A percentile compares a stretch with the other conserved stretches of the same genome.
Conservation (phyloP, 2,329 filamentous ascomycete genomes). For the Ophiostoma angusticollis region DNA sequence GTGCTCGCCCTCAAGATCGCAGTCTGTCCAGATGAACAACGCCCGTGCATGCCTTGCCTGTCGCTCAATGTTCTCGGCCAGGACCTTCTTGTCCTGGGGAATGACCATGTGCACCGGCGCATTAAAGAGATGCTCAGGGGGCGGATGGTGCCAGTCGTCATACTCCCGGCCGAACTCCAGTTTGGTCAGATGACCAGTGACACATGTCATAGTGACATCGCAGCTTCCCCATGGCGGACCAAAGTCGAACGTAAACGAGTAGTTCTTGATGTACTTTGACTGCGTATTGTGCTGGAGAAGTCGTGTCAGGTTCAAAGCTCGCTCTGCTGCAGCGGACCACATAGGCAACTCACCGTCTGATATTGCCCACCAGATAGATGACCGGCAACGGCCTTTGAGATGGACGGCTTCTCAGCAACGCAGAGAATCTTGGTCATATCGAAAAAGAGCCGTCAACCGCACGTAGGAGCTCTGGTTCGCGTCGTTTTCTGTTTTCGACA, state of each 20-base stretch:
- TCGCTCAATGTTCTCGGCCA: constrained; percentile 73
- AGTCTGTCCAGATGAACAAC: constrained; percentile 97
- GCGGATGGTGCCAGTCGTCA: constrained; percentile 69
- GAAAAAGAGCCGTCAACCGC: neutral
- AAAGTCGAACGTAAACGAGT: constrained; percentile 83
- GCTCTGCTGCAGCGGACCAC: too few species aligned
- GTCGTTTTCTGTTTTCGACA: too few species aligned
- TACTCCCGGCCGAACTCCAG: constrained; percentile 63
- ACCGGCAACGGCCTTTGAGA: constrained; percentile 83
- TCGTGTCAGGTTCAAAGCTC: too few species aligned
- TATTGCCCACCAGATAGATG: constrained; percentile 71
- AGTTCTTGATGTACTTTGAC: constrained; percentile 81
- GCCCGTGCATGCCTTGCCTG: constrained; percentile 62
- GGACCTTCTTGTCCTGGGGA: constrained; percentile 58
- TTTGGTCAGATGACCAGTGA: constrained; percentile 75
- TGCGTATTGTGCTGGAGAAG: constrained; percentile 49
- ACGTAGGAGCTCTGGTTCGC: too few species aligned
- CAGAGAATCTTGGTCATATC: constrained; percentile 41
- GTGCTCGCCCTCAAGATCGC: constrained; percentile 92
- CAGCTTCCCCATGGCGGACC: constrained; percentile 66
- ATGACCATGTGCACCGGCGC: constrained; percentile 61
- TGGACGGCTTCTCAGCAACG: constrained; percentile 66
- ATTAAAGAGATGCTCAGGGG: constrained; percentile 67
- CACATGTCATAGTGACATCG: constrained; percentile 84
- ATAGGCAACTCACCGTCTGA: constrained; percentile 50